Base-by-base conservation (phyloP, 345 rosid species). In the Euphorbia pulcherrima region DNA sequence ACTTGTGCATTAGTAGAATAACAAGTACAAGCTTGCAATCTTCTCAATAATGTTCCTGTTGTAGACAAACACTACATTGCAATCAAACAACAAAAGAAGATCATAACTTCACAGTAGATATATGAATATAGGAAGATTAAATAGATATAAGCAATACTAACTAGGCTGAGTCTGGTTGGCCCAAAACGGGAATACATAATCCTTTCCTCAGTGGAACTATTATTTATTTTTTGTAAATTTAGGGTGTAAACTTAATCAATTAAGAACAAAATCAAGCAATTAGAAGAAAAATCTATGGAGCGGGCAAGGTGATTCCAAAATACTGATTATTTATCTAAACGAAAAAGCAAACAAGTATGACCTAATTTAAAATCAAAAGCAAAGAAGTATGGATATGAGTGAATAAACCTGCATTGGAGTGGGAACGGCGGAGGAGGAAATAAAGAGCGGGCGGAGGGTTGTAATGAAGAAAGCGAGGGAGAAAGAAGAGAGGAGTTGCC, bases 1-100 rank as follows among this genome's bases (percentile, higher is more conserved):
- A 59, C 71, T 23, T 70, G 66, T 46, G 78, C 72, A 62, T 73
- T 60, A 64, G 67, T 60, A 23, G 84, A 81, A 73, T 60, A 83
- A 63, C 39, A 27, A 21, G 51, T 40, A 46, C 62, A 76, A 72
- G 28, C 46, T 60, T 54, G 79, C 60, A 60, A 21, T 59, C 33
- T 65, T 72, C 23, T 50, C 1, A 46, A 18, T 11, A 30, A 57
- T 55, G 12, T 62, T 60, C 82, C 85, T 64, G 69, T 26, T 60
- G 21, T 41, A 40, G 1, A 47, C 21, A 53, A 60, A 37, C 8
- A 35, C 27, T 60, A 60, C 41, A 60, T 2, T 20, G 47, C 37
- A 60, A 35, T 37, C 30, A 60, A 35, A 18, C 13, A 29, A 59
- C 24, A 30, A 29, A 2, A 57, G n/a, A 59, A 18, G 37, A 30